phyloP scores from a whole-genome alignment of 176 grass and related monocot species.

The Juncus inflexus region DNA sequence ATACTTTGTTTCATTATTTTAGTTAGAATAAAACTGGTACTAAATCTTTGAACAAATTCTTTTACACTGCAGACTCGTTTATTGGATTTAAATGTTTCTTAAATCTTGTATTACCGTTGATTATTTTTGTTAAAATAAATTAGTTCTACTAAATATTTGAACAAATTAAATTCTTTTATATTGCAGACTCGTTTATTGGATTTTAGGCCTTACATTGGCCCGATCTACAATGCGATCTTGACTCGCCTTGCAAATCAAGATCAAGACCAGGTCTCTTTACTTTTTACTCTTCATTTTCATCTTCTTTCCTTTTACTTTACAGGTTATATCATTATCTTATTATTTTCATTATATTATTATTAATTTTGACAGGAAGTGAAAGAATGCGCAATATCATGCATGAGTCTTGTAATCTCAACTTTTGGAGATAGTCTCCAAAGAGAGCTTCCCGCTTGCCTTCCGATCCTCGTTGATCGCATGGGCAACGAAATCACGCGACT shows the following conservation, averaged over 20 bases:
- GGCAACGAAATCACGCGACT: conserved; percentile 99
- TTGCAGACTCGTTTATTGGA: conserved; percentile 56
- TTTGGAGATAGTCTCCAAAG: conserved; percentile 90
- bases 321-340: neutral
- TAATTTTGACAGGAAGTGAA: conserved; percentile 73
- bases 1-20: too few species aligned
- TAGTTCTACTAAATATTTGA: too few species aligned
- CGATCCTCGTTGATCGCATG: conserved; percentile 98
- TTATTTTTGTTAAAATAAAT: too few species aligned
- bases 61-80: conserved; percentile 35
- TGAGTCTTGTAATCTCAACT: conserved; percentile 87
- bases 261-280: conserved; percentile 86
- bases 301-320: neutral
- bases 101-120: too few species aligned
- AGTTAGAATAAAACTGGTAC: too few species aligned
- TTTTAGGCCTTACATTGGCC: conserved; percentile 63
- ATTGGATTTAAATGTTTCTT: conserved; percentile 38
- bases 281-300: neutral
- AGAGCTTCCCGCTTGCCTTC: conserved; percentile 82
- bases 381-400: conserved; percentile 75
- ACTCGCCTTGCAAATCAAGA: conserved; percentile 97
- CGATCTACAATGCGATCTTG: conserved; percentile 89
- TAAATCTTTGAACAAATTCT: too few species aligned
- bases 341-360: conserved; percentile 10
- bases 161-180: neutral